Evolutionary conservation across 306 rosid species (phyloP), one percentile per base, ranked within the genome.

Genomic region (Senna tora): DNA sequence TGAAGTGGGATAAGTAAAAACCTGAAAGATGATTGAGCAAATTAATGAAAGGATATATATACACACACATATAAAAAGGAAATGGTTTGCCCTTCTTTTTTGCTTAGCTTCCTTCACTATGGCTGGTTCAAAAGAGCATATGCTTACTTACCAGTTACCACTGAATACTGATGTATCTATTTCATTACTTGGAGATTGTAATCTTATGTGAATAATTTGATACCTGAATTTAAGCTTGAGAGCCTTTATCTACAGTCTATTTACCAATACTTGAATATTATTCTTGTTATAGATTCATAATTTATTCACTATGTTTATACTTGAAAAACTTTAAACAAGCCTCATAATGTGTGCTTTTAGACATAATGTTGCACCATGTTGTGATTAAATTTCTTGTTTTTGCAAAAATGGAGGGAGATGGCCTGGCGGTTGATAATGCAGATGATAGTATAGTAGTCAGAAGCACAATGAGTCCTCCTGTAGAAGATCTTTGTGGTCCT

Each of bases 401-500:
- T 76, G 81, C 59, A 58, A 77, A 69, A 72, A 86, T 91, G 99
- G 83, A 74, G 49, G 84, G 80, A 81, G 86, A 74, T 70, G 70
- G 74, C 78, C 69, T 60, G 75, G 83, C 51, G 16, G 72, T 75
- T 65, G 74, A 59, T 36, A 66, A 52, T 59, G 72, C 68, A 16
- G 81, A 79, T 59, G 81, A 65, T 55, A 65, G 75, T 59, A 54
- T 70, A 45, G 86, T 75, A 45, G 85, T 64, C 62, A 82, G 75
- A 83, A 81, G 74, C 14, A 6, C 54, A 33, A 70, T 13, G 45
- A 77, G 83, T 84, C 82, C 84, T 65, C 81, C 80, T 32, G 17
- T 45, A 11, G 79, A 74, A 75, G 84, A 43, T 81, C 76, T 66
- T 54, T 54, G 77, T 74, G 80, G 80, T 66, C 51, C 73, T 55